Percentiles rank a stretch among this genome's conserved stretches.
These are phyloP conservation scores for Populus tomentosa DNA, from an alignment of 441 rosid species.

Conservation along the genomic window DNA sequence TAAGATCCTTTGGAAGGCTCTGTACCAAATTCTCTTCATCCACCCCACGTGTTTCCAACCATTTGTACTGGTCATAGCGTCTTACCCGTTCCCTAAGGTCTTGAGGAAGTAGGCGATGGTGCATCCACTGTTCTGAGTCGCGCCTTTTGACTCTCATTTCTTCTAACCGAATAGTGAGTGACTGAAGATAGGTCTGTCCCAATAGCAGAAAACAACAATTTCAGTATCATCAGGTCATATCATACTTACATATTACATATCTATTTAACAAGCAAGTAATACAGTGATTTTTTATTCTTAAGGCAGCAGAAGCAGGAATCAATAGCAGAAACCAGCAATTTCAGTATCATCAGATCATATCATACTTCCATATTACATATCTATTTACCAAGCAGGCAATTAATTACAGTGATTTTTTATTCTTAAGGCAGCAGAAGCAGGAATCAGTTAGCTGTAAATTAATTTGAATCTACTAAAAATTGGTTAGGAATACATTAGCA, in stretches of 20 bases:
- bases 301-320: not conserved
- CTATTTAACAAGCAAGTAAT: not conserved
- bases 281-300: not conserved
- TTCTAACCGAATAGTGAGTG: constrained; percentile 88
- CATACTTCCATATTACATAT: too few species aligned
- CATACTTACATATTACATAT: not conserved
- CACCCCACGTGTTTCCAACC: constrained; percentile 97
- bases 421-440: too few species aligned
- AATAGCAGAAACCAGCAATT: too few species aligned
- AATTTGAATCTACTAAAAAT: not conserved
- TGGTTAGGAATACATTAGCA: not conserved
- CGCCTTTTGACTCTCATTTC: constrained; percentile 99
- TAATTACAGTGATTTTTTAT: too few species aligned
- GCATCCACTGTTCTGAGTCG: constrained; percentile 99
- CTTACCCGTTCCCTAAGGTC: constrained; percentile 88
- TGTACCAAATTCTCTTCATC: constrained; percentile 86
- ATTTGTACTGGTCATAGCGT: constrained; percentile 94
- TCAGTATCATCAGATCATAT: too few species aligned
- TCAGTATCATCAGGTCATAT: not conserved
- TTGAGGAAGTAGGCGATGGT: constrained; percentile 88
- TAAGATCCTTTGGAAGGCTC: constrained; percentile 89
- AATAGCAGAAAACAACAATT: constrained; percentile 11
- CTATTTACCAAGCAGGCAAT: too few species aligned
- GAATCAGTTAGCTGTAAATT: not conserved
- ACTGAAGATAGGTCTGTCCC: constrained; percentile 91